Evolutionary conservation across 495 filamentous ascomycete genomes (phyloP).

Genomic region (Tuber melanosporum): DNA sequence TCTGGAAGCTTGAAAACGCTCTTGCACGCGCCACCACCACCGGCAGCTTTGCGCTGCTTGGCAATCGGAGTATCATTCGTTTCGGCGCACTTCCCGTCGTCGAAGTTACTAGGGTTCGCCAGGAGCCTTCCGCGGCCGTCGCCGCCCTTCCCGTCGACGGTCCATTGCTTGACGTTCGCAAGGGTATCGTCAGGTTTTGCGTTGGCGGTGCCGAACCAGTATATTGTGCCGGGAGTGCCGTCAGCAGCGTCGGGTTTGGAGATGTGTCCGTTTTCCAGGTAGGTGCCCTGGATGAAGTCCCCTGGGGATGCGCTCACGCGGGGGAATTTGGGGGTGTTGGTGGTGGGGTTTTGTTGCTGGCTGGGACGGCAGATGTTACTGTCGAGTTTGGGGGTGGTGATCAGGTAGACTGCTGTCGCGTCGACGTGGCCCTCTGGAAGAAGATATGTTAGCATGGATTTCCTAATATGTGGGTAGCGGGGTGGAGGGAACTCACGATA

Average conservation of each 20-base stretch:
- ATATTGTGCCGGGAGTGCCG: constrained; percentile 24
- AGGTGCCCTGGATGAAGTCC: constrained; percentile 21
- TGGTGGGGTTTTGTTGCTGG: constrained; percentile 11
- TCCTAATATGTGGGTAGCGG: background rate
- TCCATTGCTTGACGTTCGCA: constrained; percentile 26
- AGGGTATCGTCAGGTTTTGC: constrained; percentile 21
- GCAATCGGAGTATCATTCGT: constrained; percentile 8
- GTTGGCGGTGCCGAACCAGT: constrained; percentile 32
- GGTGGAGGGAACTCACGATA: constrained; percentile 10
- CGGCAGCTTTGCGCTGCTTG: constrained; percentile 8
- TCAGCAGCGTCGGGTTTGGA: constrained; percentile 11
- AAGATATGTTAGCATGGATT: constrained; percentile 5
- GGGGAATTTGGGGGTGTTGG: constrained; percentile 12
- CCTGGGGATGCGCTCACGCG: constrained; percentile 32
- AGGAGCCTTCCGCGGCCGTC: constrained; percentile 23
- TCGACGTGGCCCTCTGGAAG: constrained; percentile 15
- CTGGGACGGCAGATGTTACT: constrained; percentile 9
- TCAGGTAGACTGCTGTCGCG: constrained; percentile 8
- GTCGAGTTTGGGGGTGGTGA: constrained; percentile 10
- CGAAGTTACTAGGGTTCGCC: constrained; percentile 17
- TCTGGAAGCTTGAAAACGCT: constrained; percentile 32
- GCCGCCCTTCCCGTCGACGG: constrained; percentile 20
- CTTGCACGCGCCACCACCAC: constrained; percentile 26
- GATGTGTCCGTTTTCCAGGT: constrained; percentile 40
- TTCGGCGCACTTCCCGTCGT: constrained; percentile 36